Evolutionary conservation across 306 rosid genomes (phyloP), one percentile per base, ranked within the genome.

Genomic region (Trichosanthes truncata): DNA sequence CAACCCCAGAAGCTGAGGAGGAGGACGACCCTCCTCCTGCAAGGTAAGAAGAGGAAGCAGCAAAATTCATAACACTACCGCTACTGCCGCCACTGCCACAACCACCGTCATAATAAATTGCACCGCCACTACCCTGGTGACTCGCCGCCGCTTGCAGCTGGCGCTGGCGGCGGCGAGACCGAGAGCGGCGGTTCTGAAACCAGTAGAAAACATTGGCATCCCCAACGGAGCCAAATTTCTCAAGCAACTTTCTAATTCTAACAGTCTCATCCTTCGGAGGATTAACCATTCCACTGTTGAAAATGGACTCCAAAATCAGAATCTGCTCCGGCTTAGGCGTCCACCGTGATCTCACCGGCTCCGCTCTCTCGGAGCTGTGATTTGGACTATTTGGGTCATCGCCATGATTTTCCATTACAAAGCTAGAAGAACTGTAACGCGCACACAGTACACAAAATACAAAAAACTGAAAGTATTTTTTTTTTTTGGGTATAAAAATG

Each of bases 191-290:
- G 85, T 95, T 95, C 77, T 95, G 99, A 79, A 95, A 95, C 99
- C 97, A 95, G 89, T 95, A 95, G 80, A 95, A 95, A 81, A 95
- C 97, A 80, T 95, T 95, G 29, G 97, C 97, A 18, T 95, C 97
- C 0, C 94, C 97, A 1, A 95, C 97, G 1, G 90, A 14, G 13
- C 99, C 99, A 51, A 95, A 95, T 82, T 88, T 95, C 88, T 95
- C 94, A 0, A 95, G 96, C 15, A 95, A 76, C 77, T 88, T 90
- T 33, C 97, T 83, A 45, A 95, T 95, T 57, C 92, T 79, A 17
- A 91, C 89, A 1, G 99, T 95, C 76, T 95, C 97, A 3, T 93
- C 97, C 60, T 93, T 95, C 0, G 97, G 97, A 2, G 97, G 99
- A 71, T 95, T 95, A 0, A 93, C 97, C 94, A 91, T 95, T 20